Base-by-base conservation (phyloP, 257 asterid genomes). In the Fraxinus quadrangulata region DNA sequence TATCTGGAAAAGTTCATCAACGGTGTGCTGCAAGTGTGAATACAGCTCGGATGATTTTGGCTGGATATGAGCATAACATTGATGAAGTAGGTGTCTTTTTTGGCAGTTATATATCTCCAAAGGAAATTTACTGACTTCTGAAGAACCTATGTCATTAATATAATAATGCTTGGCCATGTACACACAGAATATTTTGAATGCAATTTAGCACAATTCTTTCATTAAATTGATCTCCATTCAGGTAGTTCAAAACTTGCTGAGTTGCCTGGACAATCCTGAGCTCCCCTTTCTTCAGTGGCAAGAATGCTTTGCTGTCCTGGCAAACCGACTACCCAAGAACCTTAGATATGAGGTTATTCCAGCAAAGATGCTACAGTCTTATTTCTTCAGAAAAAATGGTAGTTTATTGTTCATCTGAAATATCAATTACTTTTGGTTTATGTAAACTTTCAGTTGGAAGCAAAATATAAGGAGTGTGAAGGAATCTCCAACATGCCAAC, bases 211-310 rank as follows among this genome's bases (percentile, higher is more conserved):
- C 33, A 17, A 63, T 33, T 67, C 63, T 78, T 72, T 67, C 70
- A 42, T 76, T 82, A 63, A 51, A 73, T 81, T 17, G 70, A 37
- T 78, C 69, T 79, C 70, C 56, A 34, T 79, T 79, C 89, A 96
- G 99, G 98, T 93, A 36, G 99, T 96, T 81, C 96, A 89, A 79
- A 96, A 87, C 85, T 91, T 96, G 91, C 92, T 96, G 61, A 91
- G 95, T 85, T 93, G 97, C 87, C 82, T 96, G 88, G 99, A 96
- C 89, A 96, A 87, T 90, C 99, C 99, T 4, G 97, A 92, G 90
- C 97, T 96, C 81, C 99, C 98, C 78, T 93, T 93, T 88, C 94
- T 96, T 77, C 99, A 96, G 85, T 93, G 99, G 99, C 98, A 96
- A 86, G 99, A 93, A 79, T 93, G 97, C 92, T 89, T 93, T 81